phyloP scores from a whole-genome alignment of 768 basidiomycete species.

The Pluteus cervinus region DNA sequence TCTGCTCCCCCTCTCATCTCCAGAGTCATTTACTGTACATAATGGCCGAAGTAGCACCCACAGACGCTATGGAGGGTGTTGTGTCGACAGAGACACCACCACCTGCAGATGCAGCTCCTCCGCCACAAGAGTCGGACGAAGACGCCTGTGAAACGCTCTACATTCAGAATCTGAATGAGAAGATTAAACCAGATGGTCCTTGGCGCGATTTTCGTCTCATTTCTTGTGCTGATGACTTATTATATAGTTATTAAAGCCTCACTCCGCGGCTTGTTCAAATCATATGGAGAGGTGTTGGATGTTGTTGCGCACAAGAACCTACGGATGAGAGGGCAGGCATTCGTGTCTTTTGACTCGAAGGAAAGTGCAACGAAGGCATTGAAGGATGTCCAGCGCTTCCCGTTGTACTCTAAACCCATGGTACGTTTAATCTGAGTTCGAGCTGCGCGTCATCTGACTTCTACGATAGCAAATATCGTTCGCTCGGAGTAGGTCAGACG shows the following conservation, averaged over 20 bases:
- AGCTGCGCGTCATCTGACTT: neutral
- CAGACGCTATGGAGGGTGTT: slow-evolving; percentile 27
- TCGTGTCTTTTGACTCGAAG: slow-evolving; percentile 82
- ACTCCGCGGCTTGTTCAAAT: slow-evolving; percentile 82
- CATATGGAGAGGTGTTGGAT: slow-evolving; percentile 88
- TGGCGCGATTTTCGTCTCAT: slow-evolving; percentile 8
- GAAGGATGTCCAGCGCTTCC: slow-evolving; percentile 92
- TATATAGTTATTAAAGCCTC: slow-evolving; percentile 79
- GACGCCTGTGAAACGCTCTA: slow-evolving; percentile 80
- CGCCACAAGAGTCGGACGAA: slow-evolving; percentile 29
- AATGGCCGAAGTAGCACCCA: too few relatives aligned
- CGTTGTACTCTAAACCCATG: slow-evolving; percentile 95
- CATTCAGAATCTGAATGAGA: slow-evolving; percentile 95
- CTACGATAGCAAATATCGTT: slow-evolving; percentile 84
- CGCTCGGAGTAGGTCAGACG: slow-evolving; percentile 83
- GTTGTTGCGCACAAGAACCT: slow-evolving; percentile 94
- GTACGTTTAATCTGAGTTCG: slow-evolving; percentile 33
- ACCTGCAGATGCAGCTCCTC: slow-evolving; percentile 5
- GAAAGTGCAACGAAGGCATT: slow-evolving; percentile 84
- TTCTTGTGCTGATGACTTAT: slow-evolving; percentile 7
- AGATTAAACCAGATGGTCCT: slow-evolving; percentile 74
- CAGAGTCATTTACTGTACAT: too few relatives aligned
- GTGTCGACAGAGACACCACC: slow-evolving; percentile 12
- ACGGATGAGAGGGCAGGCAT: slow-evolving; percentile 98
- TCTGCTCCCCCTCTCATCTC: too few relatives aligned